Evolutionary conservation across 202 grass and related monocot genomes (phyloP), one percentile per base, ranked within the genome.

Genomic region (Panicum hallii): DNA sequence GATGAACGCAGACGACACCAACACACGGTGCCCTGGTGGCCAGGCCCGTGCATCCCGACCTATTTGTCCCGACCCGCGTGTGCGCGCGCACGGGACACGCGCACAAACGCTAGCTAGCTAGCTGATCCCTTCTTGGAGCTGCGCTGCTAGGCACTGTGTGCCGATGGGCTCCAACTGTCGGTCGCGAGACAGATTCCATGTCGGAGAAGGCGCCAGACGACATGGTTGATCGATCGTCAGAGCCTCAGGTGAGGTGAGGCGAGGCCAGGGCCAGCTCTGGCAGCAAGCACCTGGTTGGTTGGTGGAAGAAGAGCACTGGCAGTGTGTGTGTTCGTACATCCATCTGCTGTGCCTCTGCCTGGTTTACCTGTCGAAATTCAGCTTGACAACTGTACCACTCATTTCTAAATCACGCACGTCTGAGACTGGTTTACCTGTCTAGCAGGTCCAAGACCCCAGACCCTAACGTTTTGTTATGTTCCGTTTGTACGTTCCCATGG

Each of bases 1-100:
- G n/a, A n/a, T 88, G 86, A 83, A 88, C 40, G 55, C 65, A 5
- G 60, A 23, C 38, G 56, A 54, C 72, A 74, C 9, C 28, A 49
- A 1, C 16, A 38, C 23, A 50, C n/a, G 10, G 10, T 32, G 2
- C 28, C 49, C 73, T 58, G 52, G 73, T 23, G 11, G 11, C 36
- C 73, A 43, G 52, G 44, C 14, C 67, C 16, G 79, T 71, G 79
- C 52, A n/a, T 45, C 66, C 41, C 6, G 64, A 52, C n/a, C 13
- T 0, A 16, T 11, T 38, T 74, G 70, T 83, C 70, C 1, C 1
- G 32, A 23, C 80, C 11, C 17, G 30, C 6, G 55, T 15, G 16
- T 34, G 40, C 17, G 26, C 42, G 32, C 40, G 56, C 41, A 60
- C 52, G 30, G 26, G 1, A 5, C 54, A 76, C 1, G 3, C 36